phyloP scores from a whole-genome alignment of 176 grass and related monocot genomes.

The Lolium multiflorum region DNA sequence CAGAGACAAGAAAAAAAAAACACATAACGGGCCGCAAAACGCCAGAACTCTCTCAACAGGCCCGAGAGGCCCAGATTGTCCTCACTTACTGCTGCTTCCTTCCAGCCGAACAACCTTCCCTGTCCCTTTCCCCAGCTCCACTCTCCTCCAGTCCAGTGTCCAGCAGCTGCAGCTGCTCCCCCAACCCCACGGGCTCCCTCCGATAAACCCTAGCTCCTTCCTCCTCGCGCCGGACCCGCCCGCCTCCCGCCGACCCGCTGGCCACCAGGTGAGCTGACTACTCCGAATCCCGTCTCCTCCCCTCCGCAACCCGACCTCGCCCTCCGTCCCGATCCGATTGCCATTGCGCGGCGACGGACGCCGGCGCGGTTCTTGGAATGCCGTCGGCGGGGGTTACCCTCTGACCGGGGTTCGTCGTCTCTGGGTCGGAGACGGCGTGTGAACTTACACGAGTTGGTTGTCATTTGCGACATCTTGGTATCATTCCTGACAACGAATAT shows the following conservation, averaged over 20 bases:
- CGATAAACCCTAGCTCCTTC: conserved; percentile 33
- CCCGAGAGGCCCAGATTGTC: not conserved
- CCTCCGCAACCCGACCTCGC: not conserved
- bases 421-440: not conserved
- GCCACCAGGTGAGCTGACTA: not conserved
- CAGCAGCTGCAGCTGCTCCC: not conserved
- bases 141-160: not conserved
- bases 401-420: not conserved
- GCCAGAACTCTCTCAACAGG: not conserved
- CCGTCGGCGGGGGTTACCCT: not conserved
- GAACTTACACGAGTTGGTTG: not conserved
- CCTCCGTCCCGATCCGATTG: conserved; percentile 2
- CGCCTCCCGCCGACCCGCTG: not conserved
- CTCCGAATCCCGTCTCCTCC: not conserved
- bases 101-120: not conserved
- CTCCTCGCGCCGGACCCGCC: not conserved
- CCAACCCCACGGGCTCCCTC: not conserved
- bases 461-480: not conserved
- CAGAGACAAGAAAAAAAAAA: not conserved
- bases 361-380: not conserved
- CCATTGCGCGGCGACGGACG: not conserved
- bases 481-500: not conserved
- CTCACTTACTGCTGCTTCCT: not conserved
- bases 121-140: conserved; percentile 7
- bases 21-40: not conserved